Evolutionary conservation across 176 grass and related monocot species (phyloP).

Genomic region (Ananas comosus): DNA sequence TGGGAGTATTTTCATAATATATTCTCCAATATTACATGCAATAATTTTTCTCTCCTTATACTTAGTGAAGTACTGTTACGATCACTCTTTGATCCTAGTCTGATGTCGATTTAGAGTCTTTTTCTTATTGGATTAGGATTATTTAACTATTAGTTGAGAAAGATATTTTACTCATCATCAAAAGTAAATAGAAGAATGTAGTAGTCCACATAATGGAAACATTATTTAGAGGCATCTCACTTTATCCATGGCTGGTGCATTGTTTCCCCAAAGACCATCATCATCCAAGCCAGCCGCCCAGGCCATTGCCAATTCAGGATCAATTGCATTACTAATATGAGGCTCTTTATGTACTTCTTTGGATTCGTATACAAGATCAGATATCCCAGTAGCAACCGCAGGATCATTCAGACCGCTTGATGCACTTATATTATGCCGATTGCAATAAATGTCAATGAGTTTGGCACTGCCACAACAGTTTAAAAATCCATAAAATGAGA

Average conservation of each 20-base stretch:
- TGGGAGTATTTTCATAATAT: background rate
- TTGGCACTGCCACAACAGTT: constrained; percentile 55
- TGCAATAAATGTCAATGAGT: constrained; percentile 93
- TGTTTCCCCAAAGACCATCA: constrained; percentile 60
- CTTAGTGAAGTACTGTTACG: background rate
- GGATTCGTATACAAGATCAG: constrained; percentile 88
- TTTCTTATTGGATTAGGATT: no score
- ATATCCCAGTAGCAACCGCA: constrained; percentile 96
- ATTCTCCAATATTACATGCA: background rate
- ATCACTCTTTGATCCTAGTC: no score
- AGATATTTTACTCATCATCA: background rate
- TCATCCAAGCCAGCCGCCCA: constrained; percentile 97
- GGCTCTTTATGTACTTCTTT: constrained; percentile 66
- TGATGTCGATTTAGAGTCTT: no score
- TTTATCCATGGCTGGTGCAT: constrained; percentile 87
- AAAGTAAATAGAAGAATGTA: background rate
- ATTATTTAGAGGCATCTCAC: constrained; percentile 30
- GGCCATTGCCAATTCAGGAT: constrained; percentile 96
- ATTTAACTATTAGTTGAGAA: no score
- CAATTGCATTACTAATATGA: constrained; percentile 30
- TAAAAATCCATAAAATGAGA: constrained; percentile 11
- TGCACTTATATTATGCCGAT: constrained; percentile 86
- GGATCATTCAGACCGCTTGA: constrained; percentile 80
- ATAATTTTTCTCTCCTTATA: background rate
- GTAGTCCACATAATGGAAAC: background rate